These are phyloP conservation scores for Acacia acuminata DNA, from an alignment of 306 rosid genomes.

Conservation along the genomic window DNA sequence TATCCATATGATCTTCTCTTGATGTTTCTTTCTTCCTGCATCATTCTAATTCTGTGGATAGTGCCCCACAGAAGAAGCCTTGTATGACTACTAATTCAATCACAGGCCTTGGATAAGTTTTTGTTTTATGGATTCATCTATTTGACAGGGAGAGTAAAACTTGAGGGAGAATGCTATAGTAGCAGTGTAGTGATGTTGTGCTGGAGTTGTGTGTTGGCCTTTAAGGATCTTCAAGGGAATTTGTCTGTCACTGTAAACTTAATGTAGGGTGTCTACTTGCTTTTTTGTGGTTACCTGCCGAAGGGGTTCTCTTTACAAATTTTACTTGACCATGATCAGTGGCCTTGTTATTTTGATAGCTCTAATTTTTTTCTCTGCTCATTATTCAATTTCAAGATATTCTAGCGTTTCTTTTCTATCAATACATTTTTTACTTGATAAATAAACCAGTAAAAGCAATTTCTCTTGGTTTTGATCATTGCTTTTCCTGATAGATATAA, in stretches of 20 bases:
- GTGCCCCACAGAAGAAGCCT: not conserved
- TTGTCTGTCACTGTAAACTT: not conserved
- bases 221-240: not conserved
- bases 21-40: constrained; percentile 15
- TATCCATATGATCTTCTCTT: not conserved
- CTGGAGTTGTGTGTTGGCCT: not conserved
- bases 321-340: not conserved
- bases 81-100: not conserved
- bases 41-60: not conserved
- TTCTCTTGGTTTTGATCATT: not conserved
- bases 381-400: not conserved
- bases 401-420: not conserved
- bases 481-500: not conserved
- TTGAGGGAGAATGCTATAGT: not conserved
- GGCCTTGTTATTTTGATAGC: not conserved
- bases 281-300: not conserved
- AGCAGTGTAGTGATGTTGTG: not conserved
- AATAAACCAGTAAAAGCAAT: not conserved
- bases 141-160: constrained; percentile 5
- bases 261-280: not conserved
- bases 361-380: not conserved
- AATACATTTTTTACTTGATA: not conserved
- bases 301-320: not conserved
- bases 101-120: not conserved
- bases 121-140: not conserved